These are phyloP conservation scores for Zymoseptoria pseudotritici DNA, from an alignment of 2,329 filamentous ascomycete genomes.

Conservation along the genomic window DNA sequence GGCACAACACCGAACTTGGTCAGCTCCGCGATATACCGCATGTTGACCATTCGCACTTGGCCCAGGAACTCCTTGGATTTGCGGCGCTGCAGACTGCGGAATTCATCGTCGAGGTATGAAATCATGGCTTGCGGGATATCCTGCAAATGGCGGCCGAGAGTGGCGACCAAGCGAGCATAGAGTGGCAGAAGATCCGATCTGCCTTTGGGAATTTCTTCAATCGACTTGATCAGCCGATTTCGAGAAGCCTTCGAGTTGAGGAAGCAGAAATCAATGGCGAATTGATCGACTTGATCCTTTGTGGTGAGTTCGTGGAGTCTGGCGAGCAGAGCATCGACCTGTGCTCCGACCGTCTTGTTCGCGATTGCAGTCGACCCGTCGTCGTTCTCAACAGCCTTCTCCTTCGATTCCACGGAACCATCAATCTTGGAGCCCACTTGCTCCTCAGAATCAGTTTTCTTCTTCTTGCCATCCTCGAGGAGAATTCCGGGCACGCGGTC, in stretches of 20 bases:
- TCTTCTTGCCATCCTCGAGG: slow-evolving; percentile 91
- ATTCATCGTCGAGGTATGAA: slow-evolving; percentile 89
- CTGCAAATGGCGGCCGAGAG: slow-evolving; percentile 84
- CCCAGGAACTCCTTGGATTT: slow-evolving; percentile 97
- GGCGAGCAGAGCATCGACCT: slow-evolving; percentile 83
- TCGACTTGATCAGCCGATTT: slow-evolving; percentile 83
- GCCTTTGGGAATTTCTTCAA: slow-evolving; percentile 92
- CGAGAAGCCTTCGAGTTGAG: slow-evolving; percentile 96
- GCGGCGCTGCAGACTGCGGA: slow-evolving; percentile 88
- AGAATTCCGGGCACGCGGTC: slow-evolving; percentile 92
- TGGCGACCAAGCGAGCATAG: slow-evolving; percentile 89
- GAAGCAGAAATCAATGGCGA: slow-evolving; percentile 94
- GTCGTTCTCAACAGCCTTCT: slow-evolving; percentile 55
- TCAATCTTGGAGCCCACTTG: slow-evolving; percentile 70
- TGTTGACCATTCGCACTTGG: slow-evolving; percentile 86
- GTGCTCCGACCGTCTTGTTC: slow-evolving; percentile 95
- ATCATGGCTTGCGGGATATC: slow-evolving; percentile 91
- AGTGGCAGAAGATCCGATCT: slow-evolving; percentile 82
- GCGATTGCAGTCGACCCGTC: slow-evolving; percentile 90
- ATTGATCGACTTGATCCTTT: slow-evolving; percentile 86
- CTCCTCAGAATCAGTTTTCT: slow-evolving; percentile 75
- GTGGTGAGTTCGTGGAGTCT: slow-evolving; percentile 84
- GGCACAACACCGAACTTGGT: slow-evolving; percentile 98
- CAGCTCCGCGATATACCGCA: slow-evolving; percentile 93
- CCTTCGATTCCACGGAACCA: slow-evolving; percentile 38